Percentiles rank a stretch among this genome's conserved stretches.
These are phyloP conservation scores for Vigna trinervia DNA, from an alignment of 306 rosid species.

Conservation along the genomic window DNA sequence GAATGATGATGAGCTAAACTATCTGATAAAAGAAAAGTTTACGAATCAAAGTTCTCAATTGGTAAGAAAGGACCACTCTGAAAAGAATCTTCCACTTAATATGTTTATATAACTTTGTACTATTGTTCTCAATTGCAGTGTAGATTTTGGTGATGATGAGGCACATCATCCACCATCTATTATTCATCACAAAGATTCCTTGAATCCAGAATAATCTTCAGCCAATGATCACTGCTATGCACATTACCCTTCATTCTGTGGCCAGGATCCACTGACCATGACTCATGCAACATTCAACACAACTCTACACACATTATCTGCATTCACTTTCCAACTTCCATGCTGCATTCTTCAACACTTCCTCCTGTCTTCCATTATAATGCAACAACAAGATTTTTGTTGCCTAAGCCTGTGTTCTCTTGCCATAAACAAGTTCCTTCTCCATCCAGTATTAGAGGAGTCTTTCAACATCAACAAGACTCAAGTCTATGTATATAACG, in stretches of 20 bases:
- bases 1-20: too few relatives aligned
- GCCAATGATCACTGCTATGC: slow-evolving; percentile 66
- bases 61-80: slow-evolving; percentile 56
- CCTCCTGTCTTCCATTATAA: not conserved
- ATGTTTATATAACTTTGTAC: slow-evolving; percentile 35
- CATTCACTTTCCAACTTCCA: slow-evolving; percentile 29
- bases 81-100: slow-evolving; percentile 41
- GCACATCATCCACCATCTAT: slow-evolving; percentile 49
- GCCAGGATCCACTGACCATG: slow-evolving; percentile 51
- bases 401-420: not conserved
- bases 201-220: slow-evolving; percentile 56
- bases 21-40: not conserved
- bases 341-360: not conserved
- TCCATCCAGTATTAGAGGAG: too few relatives aligned
- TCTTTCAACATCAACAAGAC: too few relatives aligned
- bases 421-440: too few relatives aligned
- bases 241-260: slow-evolving; percentile 47
- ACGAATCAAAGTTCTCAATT: slow-evolving; percentile 41
- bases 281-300: slow-evolving; percentile 52
- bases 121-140: slow-evolving; percentile 42
- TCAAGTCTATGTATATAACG: fast-evolving
- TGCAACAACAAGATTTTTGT: not conserved
- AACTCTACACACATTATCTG: slow-evolving; percentile 23
- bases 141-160: slow-evolving; percentile 47
- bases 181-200: slow-evolving; percentile 54